Percentiles rank a stretch among this genome's conserved stretches.
These are phyloP conservation scores for Ambrosia artemisiifolia DNA, from an alignment of 129 eudicot genomes.

Conservation along the genomic window DNA sequence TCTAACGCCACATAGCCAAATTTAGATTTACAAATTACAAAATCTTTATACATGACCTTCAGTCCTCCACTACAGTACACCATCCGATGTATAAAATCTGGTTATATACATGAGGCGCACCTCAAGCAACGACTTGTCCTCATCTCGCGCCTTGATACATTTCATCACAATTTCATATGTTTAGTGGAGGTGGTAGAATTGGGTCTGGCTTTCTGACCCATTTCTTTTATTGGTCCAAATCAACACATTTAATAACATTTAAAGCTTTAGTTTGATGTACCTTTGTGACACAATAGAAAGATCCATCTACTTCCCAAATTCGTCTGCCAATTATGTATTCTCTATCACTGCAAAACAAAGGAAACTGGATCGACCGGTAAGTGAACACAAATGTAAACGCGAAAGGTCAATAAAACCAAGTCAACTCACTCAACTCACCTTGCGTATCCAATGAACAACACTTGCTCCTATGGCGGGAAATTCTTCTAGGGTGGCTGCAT, in stretches of 20 bases:
- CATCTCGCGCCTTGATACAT: too few species aligned
- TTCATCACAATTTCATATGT: too few species aligned
- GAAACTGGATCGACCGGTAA: slow-evolving; percentile 53
- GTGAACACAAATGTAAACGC: background rate
- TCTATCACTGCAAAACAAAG: slow-evolving; percentile 92
- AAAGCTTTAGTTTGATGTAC: slow-evolving; percentile 44
- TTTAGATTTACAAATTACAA: too few species aligned
- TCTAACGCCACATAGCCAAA: too few species aligned
- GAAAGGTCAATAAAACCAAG: background rate
- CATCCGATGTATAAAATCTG: too few species aligned
- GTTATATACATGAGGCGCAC: too few species aligned
- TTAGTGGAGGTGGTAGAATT: too few species aligned
- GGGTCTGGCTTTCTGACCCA: too few species aligned
- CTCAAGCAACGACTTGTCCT: too few species aligned
- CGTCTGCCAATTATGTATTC: slow-evolving; percentile 84
- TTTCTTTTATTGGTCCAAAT: background rate
- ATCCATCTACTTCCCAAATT: slow-evolving; percentile 80
- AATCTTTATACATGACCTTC: too few species aligned
- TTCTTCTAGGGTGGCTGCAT: slow-evolving; percentile 58
- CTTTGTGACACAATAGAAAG: slow-evolving; percentile 94
- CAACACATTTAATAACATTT: too few species aligned
- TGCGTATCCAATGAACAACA: slow-evolving; percentile 90
- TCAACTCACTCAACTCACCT: slow-evolving; percentile 57
- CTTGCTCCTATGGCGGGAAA: slow-evolving; percentile 72
- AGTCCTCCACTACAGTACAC: too few species aligned